phyloP scores from a whole-genome alignment of 768 basidiomycete genomes.

The Rhizopogon vesiculosus region DNA sequence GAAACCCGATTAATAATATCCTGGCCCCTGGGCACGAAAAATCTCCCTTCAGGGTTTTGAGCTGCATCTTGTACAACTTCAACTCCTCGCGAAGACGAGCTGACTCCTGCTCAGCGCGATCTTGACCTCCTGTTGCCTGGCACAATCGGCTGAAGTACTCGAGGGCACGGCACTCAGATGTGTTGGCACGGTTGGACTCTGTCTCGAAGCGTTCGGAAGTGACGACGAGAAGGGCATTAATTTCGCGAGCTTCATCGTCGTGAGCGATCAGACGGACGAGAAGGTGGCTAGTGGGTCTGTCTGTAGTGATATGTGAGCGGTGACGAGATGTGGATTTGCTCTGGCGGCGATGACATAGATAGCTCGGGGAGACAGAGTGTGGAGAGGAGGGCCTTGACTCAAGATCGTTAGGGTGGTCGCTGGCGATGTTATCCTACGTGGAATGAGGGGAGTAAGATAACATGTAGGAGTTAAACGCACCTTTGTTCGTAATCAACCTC shows the following conservation, averaged over 20 bases:
- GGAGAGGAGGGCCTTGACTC: constrained; percentile 25
- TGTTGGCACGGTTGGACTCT: constrained; percentile 37
- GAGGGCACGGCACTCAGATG: constrained; percentile 41
- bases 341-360: constrained; percentile 12
- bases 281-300: constrained; percentile 24
- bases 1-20: constrained; percentile 16
- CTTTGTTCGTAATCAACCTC: no score
- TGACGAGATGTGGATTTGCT: constrained; percentile 23
- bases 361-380: constrained; percentile 14
- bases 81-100: constrained; percentile 11
- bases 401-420: constrained; percentile 25
- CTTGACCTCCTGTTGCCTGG: constrained; percentile 33
- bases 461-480: no score
- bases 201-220: constrained; percentile 30
- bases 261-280: constrained; percentile 22
- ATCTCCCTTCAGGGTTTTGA: no score
- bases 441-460: no score
- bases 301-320: constrained; percentile 18
- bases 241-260: constrained; percentile 27
- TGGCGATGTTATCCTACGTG: constrained; percentile 10
- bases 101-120: constrained; percentile 33
- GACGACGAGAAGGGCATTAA: constrained; percentile 21
- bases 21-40: no score
- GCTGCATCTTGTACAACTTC: no score
- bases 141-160: constrained; percentile 40